These are phyloP conservation scores for Aspergillus sergii DNA, from an alignment of 2,329 filamentous ascomycete genomes.

Conservation along the genomic window DNA sequence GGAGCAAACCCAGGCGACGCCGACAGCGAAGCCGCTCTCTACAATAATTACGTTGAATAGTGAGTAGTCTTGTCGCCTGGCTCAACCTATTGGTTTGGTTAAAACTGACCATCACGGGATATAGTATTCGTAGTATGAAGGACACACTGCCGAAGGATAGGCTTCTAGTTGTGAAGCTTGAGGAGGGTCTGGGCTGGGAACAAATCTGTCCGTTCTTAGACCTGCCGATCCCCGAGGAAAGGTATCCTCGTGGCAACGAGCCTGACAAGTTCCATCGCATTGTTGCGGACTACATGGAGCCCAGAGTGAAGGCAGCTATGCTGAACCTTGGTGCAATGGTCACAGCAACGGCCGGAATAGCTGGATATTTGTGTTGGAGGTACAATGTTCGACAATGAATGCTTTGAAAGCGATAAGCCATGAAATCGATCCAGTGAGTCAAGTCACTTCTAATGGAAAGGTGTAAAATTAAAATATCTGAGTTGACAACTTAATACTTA, in stretches of 20 bases:
- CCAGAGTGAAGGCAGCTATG: slow-evolving; percentile 15
- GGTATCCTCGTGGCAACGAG: slow-evolving; percentile 26
- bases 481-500: not conserved
- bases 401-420: too few species aligned
- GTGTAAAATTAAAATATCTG: not conserved
- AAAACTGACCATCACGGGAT: not conserved
- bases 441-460: not conserved
- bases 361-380: slow-evolving; percentile 15
- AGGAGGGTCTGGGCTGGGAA: slow-evolving; percentile 28
- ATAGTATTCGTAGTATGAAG: slow-evolving; percentile 24
- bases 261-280: slow-evolving; percentile 22
- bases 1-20: slow-evolving; percentile 15
- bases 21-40: slow-evolving; percentile 18
- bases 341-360: slow-evolving; percentile 14
- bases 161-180: slow-evolving; percentile 21
- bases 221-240: slow-evolving; percentile 20
- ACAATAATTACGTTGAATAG: slow-evolving; percentile 25
- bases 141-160: slow-evolving; percentile 23
- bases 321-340: slow-evolving; percentile 17
- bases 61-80: slow-evolving; percentile 8
- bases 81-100: too few species aligned
- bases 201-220: slow-evolving; percentile 27
- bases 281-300: slow-evolving; percentile 15
- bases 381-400: not conserved
- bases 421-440: too few species aligned